A percentile compares a stretch with the other conserved stretches of the same genome.
These are phyloP conservation scores for Schizopora paradoxa DNA, from an alignment of 1,284 basidiomycete genomes.

Conservation along the genomic window DNA sequence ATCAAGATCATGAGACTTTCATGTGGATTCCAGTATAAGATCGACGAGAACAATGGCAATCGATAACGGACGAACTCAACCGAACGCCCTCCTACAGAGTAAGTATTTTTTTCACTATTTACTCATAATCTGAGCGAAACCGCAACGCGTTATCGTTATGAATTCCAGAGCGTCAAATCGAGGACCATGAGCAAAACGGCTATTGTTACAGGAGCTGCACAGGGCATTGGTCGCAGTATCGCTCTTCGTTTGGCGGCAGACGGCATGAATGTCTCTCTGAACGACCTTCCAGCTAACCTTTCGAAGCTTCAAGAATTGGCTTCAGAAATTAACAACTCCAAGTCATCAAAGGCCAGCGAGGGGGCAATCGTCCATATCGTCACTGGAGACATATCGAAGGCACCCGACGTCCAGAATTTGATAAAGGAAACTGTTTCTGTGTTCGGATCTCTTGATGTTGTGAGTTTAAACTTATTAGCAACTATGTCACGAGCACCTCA, in stretches of 20 bases:
- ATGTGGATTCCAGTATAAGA: no score
- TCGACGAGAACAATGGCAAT: no score
- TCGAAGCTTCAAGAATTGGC: neutral
- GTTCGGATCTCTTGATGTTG: constrained; percentile 10
- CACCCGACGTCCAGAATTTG: constrained; percentile 5
- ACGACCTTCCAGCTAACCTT: constrained; percentile 15
- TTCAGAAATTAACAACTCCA: constrained; percentile 1
- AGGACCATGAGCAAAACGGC: neutral
- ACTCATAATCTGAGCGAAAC: no score
- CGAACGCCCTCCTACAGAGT: no score
- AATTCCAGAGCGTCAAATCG: no score
- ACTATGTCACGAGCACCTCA: neutral
- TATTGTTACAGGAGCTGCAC: constrained; percentile 17
- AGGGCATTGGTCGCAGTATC: constrained; percentile 23
- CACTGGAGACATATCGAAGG: constrained; percentile 11
- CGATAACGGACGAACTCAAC: no score
- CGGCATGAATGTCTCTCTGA: constrained; percentile 18
- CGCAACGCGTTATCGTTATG: no score
- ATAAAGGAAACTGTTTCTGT: constrained; percentile 6
- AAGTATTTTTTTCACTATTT: no score
- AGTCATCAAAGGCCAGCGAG: no score
- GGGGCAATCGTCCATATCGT: no score
- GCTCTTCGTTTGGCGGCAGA: constrained; percentile 18
- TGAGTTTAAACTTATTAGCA: constrained; percentile 1
- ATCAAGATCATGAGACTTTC: no score